Evolutionary conservation across 2,329 filamentous ascomycete species (phyloP), one percentile per base, ranked within the genome.

Genomic region (Hirsutella thompsonii): DNA sequence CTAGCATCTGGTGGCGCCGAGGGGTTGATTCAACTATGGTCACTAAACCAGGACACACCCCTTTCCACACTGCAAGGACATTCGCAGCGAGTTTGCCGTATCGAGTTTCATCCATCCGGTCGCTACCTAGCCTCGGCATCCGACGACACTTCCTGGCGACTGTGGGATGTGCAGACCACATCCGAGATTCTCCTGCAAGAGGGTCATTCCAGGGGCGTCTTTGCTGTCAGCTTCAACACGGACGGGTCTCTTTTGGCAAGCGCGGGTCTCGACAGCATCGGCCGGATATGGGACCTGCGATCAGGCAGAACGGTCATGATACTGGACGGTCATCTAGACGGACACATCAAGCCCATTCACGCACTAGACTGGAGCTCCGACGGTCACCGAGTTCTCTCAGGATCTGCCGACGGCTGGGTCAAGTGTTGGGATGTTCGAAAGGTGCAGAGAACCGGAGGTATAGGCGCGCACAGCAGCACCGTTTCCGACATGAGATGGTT

Each of bases 351-450:
- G 46, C 89, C 93, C 13, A 94, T 98, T 41, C 89, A 94, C 54
- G 88, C 81, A 1, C 68, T 96, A 5, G 89, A 95, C 59, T 98
- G 93, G 92, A 80, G 84, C 43, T 74, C 81, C 0, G 92, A 98
- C 56, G 88, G 90, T 5, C 81, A 94, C 58, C 79, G 92, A n/a
- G 77, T 96, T 8, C 68, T 96, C n/a, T 88, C 88, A 0, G 89
- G 88, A 1, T 93, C 88, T 13, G 87, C 81, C 2, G 92, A 98
- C 56, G 90, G 90, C 16, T 96, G 92, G 76, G 80, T 94, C 54
- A 96, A 95, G 61, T 95, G 90, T 63, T 98, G 92, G 92, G 92
- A 98, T 56, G 72, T 98, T 40, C 79, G 92, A 36, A 90, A 92
- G 53, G 89, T 96, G 38, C 76, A 83, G 51, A 80, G 81, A 47